phyloP scores from a whole-genome alignment of 495 filamentous ascomycete species.

The Pyronema omphalodes region DNA sequence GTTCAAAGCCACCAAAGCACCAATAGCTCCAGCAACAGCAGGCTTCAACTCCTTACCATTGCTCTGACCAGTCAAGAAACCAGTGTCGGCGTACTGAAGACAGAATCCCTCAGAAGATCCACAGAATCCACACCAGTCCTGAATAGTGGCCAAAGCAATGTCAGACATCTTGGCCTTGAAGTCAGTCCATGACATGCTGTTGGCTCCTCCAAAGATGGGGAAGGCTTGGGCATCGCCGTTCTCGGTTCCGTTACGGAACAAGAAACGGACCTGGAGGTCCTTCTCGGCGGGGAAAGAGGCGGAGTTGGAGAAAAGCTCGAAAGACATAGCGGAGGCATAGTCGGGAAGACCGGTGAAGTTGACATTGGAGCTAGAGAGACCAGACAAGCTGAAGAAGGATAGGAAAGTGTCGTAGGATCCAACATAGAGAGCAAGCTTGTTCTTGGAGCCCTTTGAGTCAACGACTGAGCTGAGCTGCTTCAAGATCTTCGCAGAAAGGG shows the following conservation, averaged over 20 bases:
- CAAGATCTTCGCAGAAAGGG: constrained; percentile 48
- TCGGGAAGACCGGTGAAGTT: constrained; percentile 55
- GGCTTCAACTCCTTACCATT: constrained; percentile 20
- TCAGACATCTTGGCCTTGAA: constrained; percentile 42
- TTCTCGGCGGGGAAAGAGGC: constrained; percentile 33
- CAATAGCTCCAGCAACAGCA: constrained; percentile 38
- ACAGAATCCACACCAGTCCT: constrained; percentile 53
- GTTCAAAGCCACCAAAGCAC: constrained; percentile 30
- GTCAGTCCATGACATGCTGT: constrained; percentile 39
- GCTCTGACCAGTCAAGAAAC: neutral
- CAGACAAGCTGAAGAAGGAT: constrained; percentile 53
- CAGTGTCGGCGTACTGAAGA: constrained; percentile 16
- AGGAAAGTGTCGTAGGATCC: constrained; percentile 54
- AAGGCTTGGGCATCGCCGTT: constrained; percentile 33
- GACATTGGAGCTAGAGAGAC: constrained; percentile 34
- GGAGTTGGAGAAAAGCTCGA: constrained; percentile 42
- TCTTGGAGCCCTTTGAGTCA: constrained; percentile 29
- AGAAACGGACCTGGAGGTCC: constrained; percentile 54
- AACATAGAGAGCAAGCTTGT: constrained; percentile 47
- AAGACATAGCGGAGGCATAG: constrained; percentile 48
- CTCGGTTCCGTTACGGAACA: constrained; percentile 60
- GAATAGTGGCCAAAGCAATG: constrained; percentile 39
- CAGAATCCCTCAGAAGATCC: constrained; percentile 45
- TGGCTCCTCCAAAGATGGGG: constrained; percentile 46
- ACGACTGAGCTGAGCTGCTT: constrained; percentile 43